Conservation (phyloP, 148 eudicot genomes). For the Simmondsia chinensis region DNA sequence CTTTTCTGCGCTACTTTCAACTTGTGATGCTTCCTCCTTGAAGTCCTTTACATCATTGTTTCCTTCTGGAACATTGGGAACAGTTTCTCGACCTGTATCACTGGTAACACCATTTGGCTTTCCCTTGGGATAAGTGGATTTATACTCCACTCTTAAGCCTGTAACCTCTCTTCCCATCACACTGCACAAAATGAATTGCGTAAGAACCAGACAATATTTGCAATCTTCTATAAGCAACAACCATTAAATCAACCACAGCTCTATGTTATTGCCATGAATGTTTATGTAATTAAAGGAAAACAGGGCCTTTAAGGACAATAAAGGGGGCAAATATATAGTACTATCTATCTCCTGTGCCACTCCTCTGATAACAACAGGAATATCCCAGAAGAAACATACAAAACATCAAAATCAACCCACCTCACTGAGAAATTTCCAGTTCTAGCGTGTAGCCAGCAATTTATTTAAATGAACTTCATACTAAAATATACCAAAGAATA, state of each 20-base stretch:
- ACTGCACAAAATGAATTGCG: constrained; percentile 30
- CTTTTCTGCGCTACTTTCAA: constrained; percentile 31
- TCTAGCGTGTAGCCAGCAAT: too few species aligned
- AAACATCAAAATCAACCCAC: too few species aligned
- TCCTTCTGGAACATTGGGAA: constrained; percentile 29
- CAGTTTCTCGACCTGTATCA: constrained; percentile 25
- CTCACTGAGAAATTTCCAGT: too few species aligned
- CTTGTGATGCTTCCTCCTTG: constrained; percentile 34
- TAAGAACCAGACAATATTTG: background rate
- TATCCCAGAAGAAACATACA: too few species aligned
- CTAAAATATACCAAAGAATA: too few species aligned
- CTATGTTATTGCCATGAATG: too few species aligned
- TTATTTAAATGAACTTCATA: too few species aligned
- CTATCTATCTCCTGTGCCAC: too few species aligned
- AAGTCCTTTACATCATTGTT: constrained; percentile 24
- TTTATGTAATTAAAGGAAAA: too few species aligned
- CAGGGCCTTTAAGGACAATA: too few species aligned
- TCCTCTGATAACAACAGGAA: too few species aligned
- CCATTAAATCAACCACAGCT: background rate
- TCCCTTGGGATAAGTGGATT: constrained; percentile 27
- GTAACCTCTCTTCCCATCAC: constrained; percentile 78
- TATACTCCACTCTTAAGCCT: constrained; percentile 43
- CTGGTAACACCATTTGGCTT: constrained; percentile 39
- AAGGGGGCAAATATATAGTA: too few species aligned
- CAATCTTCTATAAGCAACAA: background rate